A percentile compares a stretch with the other conserved stretches of the same genome.
Conservation (phyloP, 257 asterid species). For the Prunella vulgaris region DNA sequence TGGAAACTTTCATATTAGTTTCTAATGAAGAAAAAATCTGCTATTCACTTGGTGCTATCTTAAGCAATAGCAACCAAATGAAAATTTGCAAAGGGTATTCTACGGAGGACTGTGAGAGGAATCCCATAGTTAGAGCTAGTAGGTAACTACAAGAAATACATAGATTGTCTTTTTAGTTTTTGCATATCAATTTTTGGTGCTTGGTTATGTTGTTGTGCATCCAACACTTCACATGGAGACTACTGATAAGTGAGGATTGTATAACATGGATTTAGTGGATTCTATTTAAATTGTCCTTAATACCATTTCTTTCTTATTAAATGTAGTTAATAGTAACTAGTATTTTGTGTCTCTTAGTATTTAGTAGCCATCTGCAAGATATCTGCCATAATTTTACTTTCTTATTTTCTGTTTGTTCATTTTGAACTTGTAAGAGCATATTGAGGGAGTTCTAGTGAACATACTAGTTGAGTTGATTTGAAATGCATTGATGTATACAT, state of each 20-base stretch:
- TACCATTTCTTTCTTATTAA: not conserved
- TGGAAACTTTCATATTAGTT: not conserved
- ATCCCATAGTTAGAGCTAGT: not conserved
- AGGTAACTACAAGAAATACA: not conserved
- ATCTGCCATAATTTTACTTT: not conserved
- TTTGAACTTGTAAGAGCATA: slow-evolving; percentile 1
- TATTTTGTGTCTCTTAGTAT: not conserved
- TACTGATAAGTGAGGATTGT: not conserved
- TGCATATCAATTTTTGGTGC: not conserved
- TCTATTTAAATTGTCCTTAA: not conserved
- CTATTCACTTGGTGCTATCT: not conserved
- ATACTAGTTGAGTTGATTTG: not conserved
- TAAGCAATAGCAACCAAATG: not conserved
- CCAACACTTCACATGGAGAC: not conserved
- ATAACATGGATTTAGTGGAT: not conserved
- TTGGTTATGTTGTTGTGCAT: not conserved
- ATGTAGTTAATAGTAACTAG: too few species aligned
- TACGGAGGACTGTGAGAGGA: not conserved
- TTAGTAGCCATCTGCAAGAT: not conserved
- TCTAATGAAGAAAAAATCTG: not conserved
- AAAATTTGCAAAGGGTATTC: not conserved
- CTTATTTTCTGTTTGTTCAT: not conserved
- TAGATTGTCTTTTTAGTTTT: not conserved
- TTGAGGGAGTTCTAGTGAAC: slow-evolving; percentile 10
- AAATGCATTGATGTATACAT: slow-evolving; percentile 2